Percentiles rank a stretch among this genome's conserved stretches.
Conservation (phyloP, 352 stramenopile species). For the Blastocystis sp. region DNA sequence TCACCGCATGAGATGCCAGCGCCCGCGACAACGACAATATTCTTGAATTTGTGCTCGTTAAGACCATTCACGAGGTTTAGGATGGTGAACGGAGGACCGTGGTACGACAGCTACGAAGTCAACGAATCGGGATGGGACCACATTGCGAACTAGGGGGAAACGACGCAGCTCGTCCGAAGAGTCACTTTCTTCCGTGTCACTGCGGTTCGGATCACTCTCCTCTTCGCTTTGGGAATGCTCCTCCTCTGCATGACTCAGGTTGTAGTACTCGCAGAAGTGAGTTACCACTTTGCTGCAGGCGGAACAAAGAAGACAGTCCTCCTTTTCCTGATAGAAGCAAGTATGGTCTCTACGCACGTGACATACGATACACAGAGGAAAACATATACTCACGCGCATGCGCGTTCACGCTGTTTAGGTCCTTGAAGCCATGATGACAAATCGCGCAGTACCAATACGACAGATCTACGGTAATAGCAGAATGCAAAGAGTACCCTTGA, state of each 20-base stretch:
- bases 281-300: neutral
- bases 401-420: neutral
- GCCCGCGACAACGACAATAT: slow-evolving; percentile 46
- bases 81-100: slow-evolving; percentile 10
- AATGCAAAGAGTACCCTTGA: neutral
- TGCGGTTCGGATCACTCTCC: neutral
- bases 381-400: neutral
- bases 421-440: neutral
- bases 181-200: neutral
- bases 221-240: neutral
- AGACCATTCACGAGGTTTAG: slow-evolving; percentile 15
- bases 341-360: neutral
- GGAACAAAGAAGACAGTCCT: neutral
- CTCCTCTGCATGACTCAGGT: no score
- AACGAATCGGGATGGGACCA: neutral
- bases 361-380: neutral
- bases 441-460: neutral
- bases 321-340: neutral
- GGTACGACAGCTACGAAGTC: neutral
- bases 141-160: neutral
- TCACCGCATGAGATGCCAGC: slow-evolving; percentile 55
- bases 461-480: neutral
- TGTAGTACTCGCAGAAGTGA: neutral
- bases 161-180: neutral
- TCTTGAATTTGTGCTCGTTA: neutral